phyloP scores from a whole-genome alignment of 2,329 filamentous ascomycete genomes.

The Colletotrichum echinochloae region DNA sequence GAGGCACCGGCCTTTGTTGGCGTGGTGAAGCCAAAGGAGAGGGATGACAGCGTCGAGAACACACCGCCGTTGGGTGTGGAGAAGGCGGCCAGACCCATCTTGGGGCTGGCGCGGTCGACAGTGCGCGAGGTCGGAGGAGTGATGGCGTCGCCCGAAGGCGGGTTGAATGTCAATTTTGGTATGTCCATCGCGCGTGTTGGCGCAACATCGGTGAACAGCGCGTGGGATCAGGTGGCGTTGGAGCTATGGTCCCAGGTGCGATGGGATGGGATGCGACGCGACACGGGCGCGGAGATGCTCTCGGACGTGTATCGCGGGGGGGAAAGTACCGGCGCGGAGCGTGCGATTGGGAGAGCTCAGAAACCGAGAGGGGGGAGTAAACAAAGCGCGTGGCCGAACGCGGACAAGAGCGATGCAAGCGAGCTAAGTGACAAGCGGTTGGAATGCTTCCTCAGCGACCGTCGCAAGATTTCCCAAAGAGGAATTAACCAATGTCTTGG shows the following conservation, averaged over 20 bases:
- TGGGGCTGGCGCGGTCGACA: conserved; percentile 15
- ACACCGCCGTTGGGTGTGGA: conserved; percentile 7
- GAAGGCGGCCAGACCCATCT: conserved; percentile 18
- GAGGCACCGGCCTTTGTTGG: conserved; percentile 28
- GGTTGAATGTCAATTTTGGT: conserved; percentile 13
- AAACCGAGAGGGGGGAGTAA: conserved; percentile 5
- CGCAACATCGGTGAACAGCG: background rate
- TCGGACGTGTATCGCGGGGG: background rate
- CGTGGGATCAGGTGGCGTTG: conserved; percentile 7
- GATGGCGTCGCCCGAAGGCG: conserved; percentile 10
- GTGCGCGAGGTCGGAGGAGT: conserved; percentile 6
- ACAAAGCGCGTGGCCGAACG: conserved; percentile 10
- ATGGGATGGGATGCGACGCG: conserved; percentile 14
- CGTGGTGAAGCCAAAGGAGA: conserved; percentile 27
- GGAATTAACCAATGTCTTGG: background rate
- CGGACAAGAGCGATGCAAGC: background rate
- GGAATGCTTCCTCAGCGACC: too few relatives aligned
- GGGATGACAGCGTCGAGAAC: conserved; percentile 7
- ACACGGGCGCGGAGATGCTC: background rate
- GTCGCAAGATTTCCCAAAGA: background rate
- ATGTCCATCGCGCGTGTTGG: background rate
- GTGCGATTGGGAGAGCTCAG: conserved; percentile 3
- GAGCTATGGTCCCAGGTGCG: conserved; percentile 27
- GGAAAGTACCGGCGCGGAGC: conserved; percentile 4
- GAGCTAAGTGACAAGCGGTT: background rate